Percentiles rank a stretch among this genome's conserved stretches.
These are phyloP conservation scores for Brassica carinata DNA, from an alignment of 345 rosid species.

Conservation along the genomic window DNA sequence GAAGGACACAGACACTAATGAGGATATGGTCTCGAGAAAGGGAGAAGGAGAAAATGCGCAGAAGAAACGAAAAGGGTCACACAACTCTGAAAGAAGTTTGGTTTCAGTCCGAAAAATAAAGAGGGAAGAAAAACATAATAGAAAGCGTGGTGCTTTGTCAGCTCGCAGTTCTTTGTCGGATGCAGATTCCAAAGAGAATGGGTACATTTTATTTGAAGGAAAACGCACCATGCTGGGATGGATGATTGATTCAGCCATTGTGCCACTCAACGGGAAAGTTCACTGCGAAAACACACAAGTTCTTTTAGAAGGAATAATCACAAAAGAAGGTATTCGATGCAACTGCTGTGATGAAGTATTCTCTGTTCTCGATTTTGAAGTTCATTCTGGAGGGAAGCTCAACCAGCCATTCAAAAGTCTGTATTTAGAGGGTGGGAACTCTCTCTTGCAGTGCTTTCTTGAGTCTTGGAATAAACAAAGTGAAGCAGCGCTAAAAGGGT, in stretches of 20 bases:
- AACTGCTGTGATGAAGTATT: constrained; percentile 69
- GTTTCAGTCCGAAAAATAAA: constrained; percentile 46
- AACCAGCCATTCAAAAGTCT: constrained; percentile 58
- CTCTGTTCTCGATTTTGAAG: constrained; percentile 57
- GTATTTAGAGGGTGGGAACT: constrained; percentile 62
- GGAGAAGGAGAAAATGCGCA: constrained; percentile 38
- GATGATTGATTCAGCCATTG: constrained; percentile 76
- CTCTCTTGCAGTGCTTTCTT: constrained; percentile 71
- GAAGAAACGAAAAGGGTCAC: constrained; percentile 38
- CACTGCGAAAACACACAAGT: constrained; percentile 49
- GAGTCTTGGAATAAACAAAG: constrained; percentile 78
- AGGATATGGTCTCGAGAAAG: constrained; percentile 36
- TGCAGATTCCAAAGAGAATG: constrained; percentile 46
- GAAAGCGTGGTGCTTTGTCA: constrained; percentile 62
- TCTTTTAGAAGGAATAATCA: constrained; percentile 52
- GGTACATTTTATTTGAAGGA: constrained; percentile 70
- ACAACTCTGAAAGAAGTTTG: constrained; percentile 5
- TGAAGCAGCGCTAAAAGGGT: constrained; percentile 52
- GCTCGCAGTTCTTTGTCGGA: constrained; percentile 66
- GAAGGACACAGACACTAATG: constrained; percentile 34
- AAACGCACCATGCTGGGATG: constrained; percentile 78
- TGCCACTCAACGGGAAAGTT: constrained; percentile 62
- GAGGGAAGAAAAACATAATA: constrained; percentile 53
- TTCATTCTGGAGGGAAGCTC: constrained; percentile 63
- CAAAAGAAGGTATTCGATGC: constrained; percentile 72